Conservation (phyloP, 2,329 filamentous ascomycete species). For the Cyclaneusma minus region DNA sequence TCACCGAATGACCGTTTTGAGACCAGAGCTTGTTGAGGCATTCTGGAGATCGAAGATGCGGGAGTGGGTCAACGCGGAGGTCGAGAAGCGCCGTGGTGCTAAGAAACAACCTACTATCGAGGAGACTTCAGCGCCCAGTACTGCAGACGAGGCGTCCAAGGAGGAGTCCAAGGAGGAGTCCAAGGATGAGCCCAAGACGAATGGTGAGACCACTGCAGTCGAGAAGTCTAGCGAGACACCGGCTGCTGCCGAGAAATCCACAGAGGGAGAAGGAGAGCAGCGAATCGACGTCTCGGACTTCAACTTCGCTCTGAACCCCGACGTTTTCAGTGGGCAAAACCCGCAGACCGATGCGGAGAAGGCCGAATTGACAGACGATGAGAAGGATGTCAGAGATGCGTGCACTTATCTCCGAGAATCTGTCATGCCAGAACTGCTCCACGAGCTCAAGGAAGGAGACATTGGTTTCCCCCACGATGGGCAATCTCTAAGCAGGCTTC, state of each 20-base stretch:
- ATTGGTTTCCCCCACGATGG: conserved; percentile 98
- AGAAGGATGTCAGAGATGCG: conserved; percentile 73
- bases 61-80: conserved; percentile 70
- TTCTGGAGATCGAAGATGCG: conserved; percentile 77
- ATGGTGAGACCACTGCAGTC: conserved; percentile 11
- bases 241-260: conserved; percentile 16
- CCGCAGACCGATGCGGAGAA: conserved; percentile 88
- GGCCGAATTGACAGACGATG: conserved; percentile 65
- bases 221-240: conserved; percentile 6
- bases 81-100: conserved; percentile 43
- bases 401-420: conserved; percentile 63
- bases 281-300: conserved; percentile 79
- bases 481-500: conserved; percentile 69
- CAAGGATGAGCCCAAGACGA: conserved; percentile 21
- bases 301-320: conserved; percentile 78
- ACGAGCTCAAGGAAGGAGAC: conserved; percentile 80
- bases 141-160: conserved; percentile 11
- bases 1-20: conserved; percentile 88
- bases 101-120: conserved; percentile 16
- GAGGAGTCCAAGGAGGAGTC: conserved; percentile 20
- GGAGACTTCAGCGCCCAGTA: conserved; percentile 15
- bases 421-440: conserved; percentile 70
- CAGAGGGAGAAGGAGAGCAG: conserved; percentile 39
- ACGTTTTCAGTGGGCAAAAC: conserved; percentile 83
- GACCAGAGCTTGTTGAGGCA: conserved; percentile 77